Base-by-base conservation (phyloP, 2,329 filamentous ascomycete genomes). In the Cladosporium sp. region DNA sequence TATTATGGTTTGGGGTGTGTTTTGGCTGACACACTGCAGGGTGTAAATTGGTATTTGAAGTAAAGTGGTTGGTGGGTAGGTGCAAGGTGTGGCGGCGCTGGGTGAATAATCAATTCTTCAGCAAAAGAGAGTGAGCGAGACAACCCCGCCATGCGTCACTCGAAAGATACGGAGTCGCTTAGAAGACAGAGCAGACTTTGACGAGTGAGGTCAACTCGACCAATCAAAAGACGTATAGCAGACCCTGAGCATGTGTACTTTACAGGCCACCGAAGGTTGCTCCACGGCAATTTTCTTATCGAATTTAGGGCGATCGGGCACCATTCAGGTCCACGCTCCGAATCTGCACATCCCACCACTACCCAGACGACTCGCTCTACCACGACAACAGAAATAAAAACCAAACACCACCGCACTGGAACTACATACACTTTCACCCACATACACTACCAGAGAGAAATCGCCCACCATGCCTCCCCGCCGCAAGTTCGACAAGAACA, bases 401-500 rank as follows among this genome's bases (percentile, higher is more conserved):
- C 16, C 21, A 34, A n/a, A 63, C 13, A 26, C n/a, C 5, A 43
- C 39, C 39, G 2, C 39, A 43, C 5, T n/a, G 11, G 4, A 26
- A 26, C 53, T 25, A 46, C n/a, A 51, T 26, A 34, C 46, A 51
- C 34, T 43, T 32, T 1, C 32, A n/a, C 26, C n/a, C n/a, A 21
- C 25, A 34, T 23, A 51, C 23, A 60, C 3, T 5, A n/a, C 8
- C n/a, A 21, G 39, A n/a, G 32, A 30, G 26, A 54, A 32, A 14
- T 48, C 34, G 43, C 36, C 67, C 82, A 89, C 83, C 56, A 94
- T 94, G 91, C 85, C 90, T 73, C 85, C 84, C 71, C 87, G 86
- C 73, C 88, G 87, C 82, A 92, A 90, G 86, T 92, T 91, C 63
- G 86, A 97, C 83, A 97, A 97, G 83, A 96, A 97, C 80, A 90